Percentiles rank a stretch among this genome's conserved stretches.
phyloP scores from a whole-genome alignment of 2,329 filamentous ascomycete species.

The Pleochaeta shiraiana region DNA sequence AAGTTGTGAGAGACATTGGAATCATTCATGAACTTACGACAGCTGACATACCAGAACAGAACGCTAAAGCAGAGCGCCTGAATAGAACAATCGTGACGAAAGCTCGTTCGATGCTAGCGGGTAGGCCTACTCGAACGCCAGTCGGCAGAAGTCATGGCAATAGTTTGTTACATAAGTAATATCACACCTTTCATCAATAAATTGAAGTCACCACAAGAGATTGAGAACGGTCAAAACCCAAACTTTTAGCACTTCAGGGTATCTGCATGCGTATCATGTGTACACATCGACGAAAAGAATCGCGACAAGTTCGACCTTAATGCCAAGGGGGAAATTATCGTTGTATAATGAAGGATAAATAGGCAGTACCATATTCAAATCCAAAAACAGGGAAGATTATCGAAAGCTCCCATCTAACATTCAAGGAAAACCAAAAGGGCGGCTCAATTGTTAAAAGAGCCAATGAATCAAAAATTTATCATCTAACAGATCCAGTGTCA shows the following conservation, averaged over 20 bases:
- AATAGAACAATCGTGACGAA: slow-evolving; percentile 3
- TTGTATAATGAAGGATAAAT: background rate
- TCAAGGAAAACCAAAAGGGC: too few species aligned
- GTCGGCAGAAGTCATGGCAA: background rate
- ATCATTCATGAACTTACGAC: background rate
- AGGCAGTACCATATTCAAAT: background rate
- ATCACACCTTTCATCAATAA: background rate
- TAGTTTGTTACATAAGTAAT: background rate
- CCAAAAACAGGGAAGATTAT: background rate
- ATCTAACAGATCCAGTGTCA: too few species aligned
- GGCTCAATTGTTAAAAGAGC: too few species aligned
- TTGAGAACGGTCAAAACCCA: background rate
- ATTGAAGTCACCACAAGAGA: background rate
- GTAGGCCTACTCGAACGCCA: background rate
- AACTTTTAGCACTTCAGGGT: background rate
- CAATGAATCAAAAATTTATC: too few species aligned
- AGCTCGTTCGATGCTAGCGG: background rate
- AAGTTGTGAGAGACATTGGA: background rate
- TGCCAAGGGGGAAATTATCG: background rate
- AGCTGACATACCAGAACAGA: too few species aligned
- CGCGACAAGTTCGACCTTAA: background rate
- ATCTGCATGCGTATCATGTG: background rate
- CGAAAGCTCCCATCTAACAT: background rate
- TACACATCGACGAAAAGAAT: background rate
- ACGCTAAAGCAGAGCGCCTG: too few species aligned